Evolutionary conservation across 2,329 filamentous ascomycete genomes (phyloP).

Genomic region (Clarireedia monteithiana): DNA sequence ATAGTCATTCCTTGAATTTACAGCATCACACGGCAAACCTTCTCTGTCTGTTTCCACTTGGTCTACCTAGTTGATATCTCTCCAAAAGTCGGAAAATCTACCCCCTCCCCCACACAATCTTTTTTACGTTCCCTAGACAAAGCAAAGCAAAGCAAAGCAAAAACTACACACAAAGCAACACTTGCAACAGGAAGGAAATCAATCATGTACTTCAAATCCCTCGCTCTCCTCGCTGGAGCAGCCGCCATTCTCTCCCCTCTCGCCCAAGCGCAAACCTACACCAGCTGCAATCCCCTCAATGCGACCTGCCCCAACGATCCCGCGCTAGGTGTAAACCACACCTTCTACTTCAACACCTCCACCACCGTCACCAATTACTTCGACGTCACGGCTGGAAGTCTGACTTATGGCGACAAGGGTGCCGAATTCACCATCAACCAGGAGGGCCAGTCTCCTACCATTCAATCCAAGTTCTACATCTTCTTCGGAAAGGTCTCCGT

Average conservation of each 20-base stretch:
- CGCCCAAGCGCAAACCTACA: slow-evolving; percentile 64
- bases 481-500: slow-evolving; percentile 79
- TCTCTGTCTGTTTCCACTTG: not conserved
- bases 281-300: slow-evolving; percentile 70
- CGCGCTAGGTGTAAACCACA: slow-evolving; percentile 58
- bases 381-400: slow-evolving; percentile 59
- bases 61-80: not conserved
- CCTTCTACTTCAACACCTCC: slow-evolving; percentile 53
- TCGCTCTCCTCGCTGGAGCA: slow-evolving; percentile 16
- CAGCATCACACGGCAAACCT: not conserved
- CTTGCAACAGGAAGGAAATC: not conserved
- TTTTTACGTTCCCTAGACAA: not conserved
- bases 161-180: not conserved
- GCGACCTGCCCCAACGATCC: slow-evolving; percentile 61
- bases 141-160: too few species aligned
- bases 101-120: not conserved
- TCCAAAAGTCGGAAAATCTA: too few species aligned
- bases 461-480: slow-evolving; percentile 75
- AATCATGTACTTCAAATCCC: slow-evolving; percentile 18
- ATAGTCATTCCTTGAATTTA: not conserved
- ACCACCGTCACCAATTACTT: slow-evolving; percentile 52
- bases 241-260: slow-evolving; percentile 30
- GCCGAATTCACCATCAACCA: slow-evolving; percentile 65
- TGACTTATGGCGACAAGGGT: slow-evolving; percentile 56
- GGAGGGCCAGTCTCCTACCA: slow-evolving; percentile 68